Base-by-base conservation (phyloP, 371 early-diverging fungal species). In the Umbelopsis sp. region DNA sequence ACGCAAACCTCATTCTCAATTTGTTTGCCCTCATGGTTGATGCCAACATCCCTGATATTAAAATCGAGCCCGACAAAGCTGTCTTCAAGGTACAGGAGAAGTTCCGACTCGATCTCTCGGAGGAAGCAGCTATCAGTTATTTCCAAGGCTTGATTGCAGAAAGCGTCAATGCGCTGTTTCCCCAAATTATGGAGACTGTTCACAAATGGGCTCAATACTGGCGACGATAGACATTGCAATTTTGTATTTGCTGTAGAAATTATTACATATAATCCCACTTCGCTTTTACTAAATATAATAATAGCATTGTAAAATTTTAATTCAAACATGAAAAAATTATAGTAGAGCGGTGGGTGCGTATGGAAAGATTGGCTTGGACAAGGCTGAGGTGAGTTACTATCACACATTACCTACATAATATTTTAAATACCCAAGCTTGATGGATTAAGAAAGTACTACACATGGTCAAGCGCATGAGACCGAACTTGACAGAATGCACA, bases 151-250 rank as follows among this genome's bases (percentile, higher is more conserved):
- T 97, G 35, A 96, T 99, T 65, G 92, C 91, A 69, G 99, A 99
- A 74, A 92, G 93, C 76, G 92, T 97, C 20, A 92, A 88, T 69
- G 99, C 99, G 0, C 76, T 98, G 69, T 97, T 99, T 71, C 99
- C 99, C 3, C 97, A 98, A 76, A 93, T 99, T 57, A 95, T 98
- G 82, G 99, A 99, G 74, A 94, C 94, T 4, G 93, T 97, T 14
- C 98, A 98, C 80, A 93, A 92, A 69, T 96, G 94, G 94, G 93
- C 95, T 3, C 95, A 94, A 71, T 95, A 94, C 70, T 94, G 92
- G 92, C 76, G 93, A 69, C 84, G 85, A 72, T 94, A 84, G 48
- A 20, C 45, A 14, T 20, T 5, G 9, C 9, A 22, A 12, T 5
- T 24, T 9, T 29, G 22, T 12, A 29, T 51, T 50, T 51, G 24